These are phyloP conservation scores for Aspergillus bombycis DNA, from an alignment of 2,329 filamentous ascomycete genomes.

Conservation along the genomic window DNA sequence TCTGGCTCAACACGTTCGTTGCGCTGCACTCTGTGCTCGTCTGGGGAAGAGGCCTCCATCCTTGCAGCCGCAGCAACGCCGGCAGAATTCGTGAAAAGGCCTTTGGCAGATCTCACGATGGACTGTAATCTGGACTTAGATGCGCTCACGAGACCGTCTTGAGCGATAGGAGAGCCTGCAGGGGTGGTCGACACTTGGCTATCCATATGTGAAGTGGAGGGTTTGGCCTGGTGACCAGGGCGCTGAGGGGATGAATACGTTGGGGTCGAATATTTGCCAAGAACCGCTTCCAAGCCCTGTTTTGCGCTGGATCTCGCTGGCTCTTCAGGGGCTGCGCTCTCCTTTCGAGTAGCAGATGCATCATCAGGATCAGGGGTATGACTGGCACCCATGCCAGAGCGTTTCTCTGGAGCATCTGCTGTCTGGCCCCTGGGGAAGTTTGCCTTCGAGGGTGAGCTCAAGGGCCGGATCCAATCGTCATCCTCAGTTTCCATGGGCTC, in stretches of 20 bases:
- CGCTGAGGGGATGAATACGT: conserved; percentile 56
- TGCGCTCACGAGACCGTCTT: conserved; percentile 82
- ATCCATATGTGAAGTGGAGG: conserved; percentile 62
- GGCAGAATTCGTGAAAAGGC: conserved; percentile 77
- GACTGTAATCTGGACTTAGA: conserved; percentile 93
- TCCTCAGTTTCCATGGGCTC: conserved; percentile 46
- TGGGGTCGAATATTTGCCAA: conserved; percentile 69
- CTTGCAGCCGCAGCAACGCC: conserved; percentile 62
- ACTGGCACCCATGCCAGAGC: conserved; percentile 30
- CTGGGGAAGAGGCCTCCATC: conserved; percentile 56
- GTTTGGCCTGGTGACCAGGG: conserved; percentile 59
- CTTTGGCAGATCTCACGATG: conserved; percentile 84
- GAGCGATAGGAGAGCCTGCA: conserved; percentile 58
- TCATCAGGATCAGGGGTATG: conserved; percentile 16
- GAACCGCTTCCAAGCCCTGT: conserved; percentile 42
- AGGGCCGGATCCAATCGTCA: conserved; percentile 64
- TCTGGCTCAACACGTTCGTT: conserved; percentile 32
- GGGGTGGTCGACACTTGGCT: conserved; percentile 60
- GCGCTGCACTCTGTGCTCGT: conserved; percentile 33
- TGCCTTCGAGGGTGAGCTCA: conserved; percentile 51
- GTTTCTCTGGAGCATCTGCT: conserved; percentile 63
- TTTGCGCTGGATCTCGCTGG: conserved; percentile 20
- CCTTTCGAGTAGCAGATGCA: conserved; percentile 1
- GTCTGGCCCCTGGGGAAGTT: conserved; percentile 64
- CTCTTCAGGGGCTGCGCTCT: conserved; percentile 19